These are phyloP conservation scores for Aureobasidium sp. DNA, from an alignment of 2,329 filamentous ascomycete genomes.

Conservation along the genomic window DNA sequence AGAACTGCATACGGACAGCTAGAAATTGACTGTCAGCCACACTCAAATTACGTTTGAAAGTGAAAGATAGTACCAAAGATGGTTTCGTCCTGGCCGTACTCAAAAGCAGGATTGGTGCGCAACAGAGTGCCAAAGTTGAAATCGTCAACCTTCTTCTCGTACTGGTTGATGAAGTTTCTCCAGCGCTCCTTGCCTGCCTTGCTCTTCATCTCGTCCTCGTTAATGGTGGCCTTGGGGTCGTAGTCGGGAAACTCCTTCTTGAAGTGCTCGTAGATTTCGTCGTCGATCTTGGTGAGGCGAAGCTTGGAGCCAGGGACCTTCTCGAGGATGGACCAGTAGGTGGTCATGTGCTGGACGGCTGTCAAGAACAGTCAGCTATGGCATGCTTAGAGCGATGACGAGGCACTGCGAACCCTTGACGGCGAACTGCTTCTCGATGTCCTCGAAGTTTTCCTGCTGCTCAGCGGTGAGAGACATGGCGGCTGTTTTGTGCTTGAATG, in stretches of 20 bases:
- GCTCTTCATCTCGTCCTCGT: slow-evolving; percentile 97
- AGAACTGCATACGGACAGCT: slow-evolving; percentile 74
- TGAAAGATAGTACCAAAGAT: slow-evolving; percentile 65
- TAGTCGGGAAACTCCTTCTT: slow-evolving; percentile 86
- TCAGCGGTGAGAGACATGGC: slow-evolving; percentile 42
- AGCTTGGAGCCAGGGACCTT: slow-evolving; percentile 81
- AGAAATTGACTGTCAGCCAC: slow-evolving; percentile 2
- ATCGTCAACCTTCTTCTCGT: slow-evolving; percentile 92
- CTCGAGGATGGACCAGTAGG: slow-evolving; percentile 94
- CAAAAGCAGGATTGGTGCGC: slow-evolving; percentile 65
- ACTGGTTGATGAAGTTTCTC: slow-evolving; percentile 88
- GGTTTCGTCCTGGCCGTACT: slow-evolving; percentile 82
- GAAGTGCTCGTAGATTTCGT: slow-evolving; percentile 90
- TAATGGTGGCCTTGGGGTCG: slow-evolving; percentile 68
- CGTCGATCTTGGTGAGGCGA: slow-evolving; percentile 86
- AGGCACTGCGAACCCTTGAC: slow-evolving; percentile 63
- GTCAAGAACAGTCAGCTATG: not conserved
- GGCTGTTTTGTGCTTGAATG: not conserved
- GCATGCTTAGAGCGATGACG: not conserved
- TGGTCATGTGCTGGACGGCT: slow-evolving; percentile 91
- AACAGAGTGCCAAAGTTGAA: slow-evolving; percentile 98
- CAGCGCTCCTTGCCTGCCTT: slow-evolving; percentile 89
- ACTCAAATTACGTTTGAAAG: not conserved
- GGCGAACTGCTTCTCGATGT: slow-evolving; percentile 98
- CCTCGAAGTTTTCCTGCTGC: slow-evolving; percentile 54